Conservation (phyloP, 192 early-diverging fungal genomes). For the Umbelopsis isabellina region DNA sequence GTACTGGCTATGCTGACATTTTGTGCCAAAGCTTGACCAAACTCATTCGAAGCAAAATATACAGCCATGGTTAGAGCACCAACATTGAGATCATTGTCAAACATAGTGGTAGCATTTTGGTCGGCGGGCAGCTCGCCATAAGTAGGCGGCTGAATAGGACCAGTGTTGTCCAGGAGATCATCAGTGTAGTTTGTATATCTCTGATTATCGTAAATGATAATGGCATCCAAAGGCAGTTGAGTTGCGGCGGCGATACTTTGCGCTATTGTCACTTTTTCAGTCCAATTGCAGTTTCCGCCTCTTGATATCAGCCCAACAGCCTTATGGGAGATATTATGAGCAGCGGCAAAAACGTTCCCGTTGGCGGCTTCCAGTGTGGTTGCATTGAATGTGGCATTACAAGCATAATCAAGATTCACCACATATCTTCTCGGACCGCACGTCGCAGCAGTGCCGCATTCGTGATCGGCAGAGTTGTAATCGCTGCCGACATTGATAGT, state of each 20-base stretch:
- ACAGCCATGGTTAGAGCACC: background rate
- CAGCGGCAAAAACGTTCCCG: background rate
- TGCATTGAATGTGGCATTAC: conserved; percentile 16
- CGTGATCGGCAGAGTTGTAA: conserved; percentile 4
- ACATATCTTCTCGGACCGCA: conserved; percentile 20
- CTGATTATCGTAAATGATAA: conserved; percentile 31
- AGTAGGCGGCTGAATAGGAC: background rate
- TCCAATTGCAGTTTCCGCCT: conserved; percentile 30
- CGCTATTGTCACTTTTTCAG: conserved; percentile 26
- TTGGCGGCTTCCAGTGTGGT: conserved; percentile 14
- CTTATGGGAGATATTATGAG: conserved; percentile 23
- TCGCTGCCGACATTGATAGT: conserved; percentile 27
- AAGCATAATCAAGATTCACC: conserved; percentile 35
- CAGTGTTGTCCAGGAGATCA: background rate
- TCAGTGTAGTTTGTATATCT: conserved; percentile 16
- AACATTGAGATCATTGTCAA: conserved; percentile 28
- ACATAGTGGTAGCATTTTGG: conserved; percentile 22
- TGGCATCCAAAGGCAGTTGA: conserved; percentile 14
- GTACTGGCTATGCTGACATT: background rate
- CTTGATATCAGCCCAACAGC: conserved; percentile 29
- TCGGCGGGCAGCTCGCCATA: background rate
- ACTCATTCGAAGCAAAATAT: conserved; percentile 32
- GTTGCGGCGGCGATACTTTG: conserved; percentile 18
- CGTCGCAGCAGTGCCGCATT: background rate
- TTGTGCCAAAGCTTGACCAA: conserved; percentile 20